A percentile compares a stretch with the other conserved stretches of the same genome.
These are phyloP conservation scores for Cystoderma amianthinum DNA, from an alignment of 768 basidiomycete genomes.

Conservation along the genomic window DNA sequence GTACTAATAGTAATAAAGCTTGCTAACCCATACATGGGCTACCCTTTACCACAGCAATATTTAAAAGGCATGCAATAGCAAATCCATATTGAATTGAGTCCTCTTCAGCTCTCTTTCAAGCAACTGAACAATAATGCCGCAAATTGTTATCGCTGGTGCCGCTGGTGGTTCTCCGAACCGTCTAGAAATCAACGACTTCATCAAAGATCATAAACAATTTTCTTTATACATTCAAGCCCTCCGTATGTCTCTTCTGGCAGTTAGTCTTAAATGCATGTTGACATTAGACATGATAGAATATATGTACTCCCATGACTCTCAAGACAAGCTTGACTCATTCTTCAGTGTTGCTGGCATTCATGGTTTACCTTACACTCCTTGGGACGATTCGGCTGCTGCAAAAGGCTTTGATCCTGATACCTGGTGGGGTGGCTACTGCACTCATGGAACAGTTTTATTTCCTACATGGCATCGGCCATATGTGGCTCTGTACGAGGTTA, in stretches of 20 bases:
- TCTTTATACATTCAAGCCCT: constrained; percentile 47
- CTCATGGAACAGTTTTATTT: constrained; percentile 46
- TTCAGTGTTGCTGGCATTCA: constrained; percentile 46
- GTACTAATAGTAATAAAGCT: background rate
- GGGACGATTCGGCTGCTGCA: constrained; percentile 38
- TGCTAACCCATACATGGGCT: background rate
- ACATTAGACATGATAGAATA: no score
- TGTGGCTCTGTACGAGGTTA: constrained; percentile 41
- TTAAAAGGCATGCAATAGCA: background rate
- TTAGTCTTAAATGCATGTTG: no score
- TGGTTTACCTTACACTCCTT: constrained; percentile 37
- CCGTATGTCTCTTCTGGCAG: constrained; percentile 21
- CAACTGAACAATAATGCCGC: background rate
- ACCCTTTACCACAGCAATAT: background rate
- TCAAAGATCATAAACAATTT: constrained; percentile 35
- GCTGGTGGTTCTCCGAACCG: constrained; percentile 25
- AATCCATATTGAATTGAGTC: background rate
- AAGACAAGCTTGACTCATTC: constrained; percentile 27
- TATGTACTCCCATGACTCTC: no score
- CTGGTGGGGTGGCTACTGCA: constrained; percentile 43
- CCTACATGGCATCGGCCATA: constrained; percentile 54
- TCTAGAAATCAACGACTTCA: constrained; percentile 35
- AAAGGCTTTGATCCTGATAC: constrained; percentile 16
- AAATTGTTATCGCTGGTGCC: constrained; percentile 20
- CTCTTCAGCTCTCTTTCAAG: background rate